Evolutionary conservation across 805 yeast species (phyloP), one percentile per base, ranked within the genome.

Genomic region (Yamadazyma nakazawae): DNA sequence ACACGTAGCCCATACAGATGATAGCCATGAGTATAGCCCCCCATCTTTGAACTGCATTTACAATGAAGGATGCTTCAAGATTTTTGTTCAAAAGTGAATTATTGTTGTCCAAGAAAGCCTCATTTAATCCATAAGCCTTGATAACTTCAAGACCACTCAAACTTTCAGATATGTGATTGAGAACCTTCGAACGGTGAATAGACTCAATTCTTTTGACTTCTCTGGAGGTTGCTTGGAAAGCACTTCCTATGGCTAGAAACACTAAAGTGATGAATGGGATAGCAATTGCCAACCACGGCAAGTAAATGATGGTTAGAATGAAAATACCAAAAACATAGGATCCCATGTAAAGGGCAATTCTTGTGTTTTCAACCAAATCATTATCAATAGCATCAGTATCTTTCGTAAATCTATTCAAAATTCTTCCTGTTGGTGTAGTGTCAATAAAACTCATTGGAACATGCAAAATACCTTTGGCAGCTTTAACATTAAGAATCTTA

Each of bases 371-470:
- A 45, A 80, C 77, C 48, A 88, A 67, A 62, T 85, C 91, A 60
- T 87, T 88, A 59, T 89, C 96, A 60, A 87, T 65, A 7, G 82
- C 81, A 61, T 89, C 96, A 0, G 94, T 85, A 63, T 89, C 96
- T 54, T 88, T 88, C 2, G 96, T 88, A 63, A 88, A 88, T 54
- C 96, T 73, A 66, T 88, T 89, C 62, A 90, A 69, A 48, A 89
- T 82, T 54, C 96, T 75, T 2, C 97, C 96, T 70, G 85, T 75
- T 12, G 97, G 97, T 0, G 95, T 85, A 9, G 88, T 80, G 59
- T 90, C 96, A 66, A 88, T 75, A 60, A 79, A 90, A 0, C 82
- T 66, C 89, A 88, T 86, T 37, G 96, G 95, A 2, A 92, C 82
- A 49, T 82, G 82, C 48, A 89, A 66, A 12, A 89, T 70, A 28